Conservation (phyloP, 1,139 yeast genomes). For the Pneumocystis murina region DNA sequence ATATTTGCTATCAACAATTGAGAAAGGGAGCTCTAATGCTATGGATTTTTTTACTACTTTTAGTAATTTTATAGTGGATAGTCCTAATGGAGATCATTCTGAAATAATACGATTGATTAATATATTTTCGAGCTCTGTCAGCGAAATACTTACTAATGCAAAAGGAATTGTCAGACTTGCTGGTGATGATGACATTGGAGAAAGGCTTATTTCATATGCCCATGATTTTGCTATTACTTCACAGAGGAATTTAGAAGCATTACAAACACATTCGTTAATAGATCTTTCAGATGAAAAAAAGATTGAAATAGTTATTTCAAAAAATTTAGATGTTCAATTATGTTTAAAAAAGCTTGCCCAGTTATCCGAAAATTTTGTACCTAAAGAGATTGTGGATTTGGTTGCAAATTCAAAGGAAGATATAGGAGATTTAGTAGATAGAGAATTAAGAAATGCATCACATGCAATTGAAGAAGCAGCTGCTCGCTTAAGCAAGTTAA, state of each 20-base stretch:
- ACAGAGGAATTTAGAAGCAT: conserved; percentile 45
- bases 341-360: conserved; percentile 45
- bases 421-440: conserved; percentile 54
- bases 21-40: conserved; percentile 54
- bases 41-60: conserved; percentile 73
- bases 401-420: conserved; percentile 31
- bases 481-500: conserved; percentile 39
- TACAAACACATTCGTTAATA: conserved; percentile 40
- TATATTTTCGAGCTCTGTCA: conserved; percentile 47
- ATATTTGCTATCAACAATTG: conserved; percentile 53
- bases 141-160: conserved; percentile 52
- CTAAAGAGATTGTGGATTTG: conserved; percentile 23
- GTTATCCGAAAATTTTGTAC: conserved; percentile 44
- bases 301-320: conserved; percentile 60
- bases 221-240: conserved; percentile 47
- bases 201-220: conserved; percentile 35
- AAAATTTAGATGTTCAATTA: conserved; percentile 62
- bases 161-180: conserved; percentile 53
- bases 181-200: conserved; percentile 34
- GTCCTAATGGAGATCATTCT: conserved; percentile 54
- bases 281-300: conserved; percentile 46
- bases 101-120: conserved; percentile 55
- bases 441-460: conserved; percentile 60
- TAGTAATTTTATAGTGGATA: conserved; percentile 66
- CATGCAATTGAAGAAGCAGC: conserved; percentile 54